Evolutionary conservation across 2,329 filamentous ascomycete species (phyloP).

Genomic region (Fusarium ramigenum): DNA sequence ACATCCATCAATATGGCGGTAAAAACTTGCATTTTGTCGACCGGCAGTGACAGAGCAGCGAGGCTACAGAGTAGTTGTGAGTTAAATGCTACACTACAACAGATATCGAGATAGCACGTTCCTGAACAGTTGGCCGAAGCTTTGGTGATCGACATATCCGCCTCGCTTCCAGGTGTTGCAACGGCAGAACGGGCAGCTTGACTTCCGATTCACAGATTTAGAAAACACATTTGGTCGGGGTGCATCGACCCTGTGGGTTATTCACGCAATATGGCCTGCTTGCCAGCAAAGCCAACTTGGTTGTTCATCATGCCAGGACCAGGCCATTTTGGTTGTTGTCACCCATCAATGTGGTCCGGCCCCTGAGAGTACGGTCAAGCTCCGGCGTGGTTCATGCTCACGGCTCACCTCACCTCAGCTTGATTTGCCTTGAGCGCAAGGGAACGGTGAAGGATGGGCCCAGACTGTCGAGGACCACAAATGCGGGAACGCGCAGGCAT

Average conservation of each 20-base stretch:
- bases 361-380: slow-evolving; percentile 18
- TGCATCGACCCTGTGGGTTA: slow-evolving; percentile 9
- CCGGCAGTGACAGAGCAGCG: background rate
- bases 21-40: background rate
- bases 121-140: slow-evolving; percentile 35
- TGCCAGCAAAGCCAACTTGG: slow-evolving; percentile 11
- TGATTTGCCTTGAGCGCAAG: slow-evolving; percentile 24
- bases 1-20: slow-evolving; percentile 14
- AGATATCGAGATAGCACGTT: slow-evolving; percentile 16
- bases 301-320: slow-evolving; percentile 16
- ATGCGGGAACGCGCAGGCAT: slow-evolving; percentile 34
- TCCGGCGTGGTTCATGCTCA: slow-evolving; percentile 13
- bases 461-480: slow-evolving; percentile 32
- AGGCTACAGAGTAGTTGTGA: background rate
- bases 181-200: slow-evolving; percentile 2
- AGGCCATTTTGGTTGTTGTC: slow-evolving; percentile 24
- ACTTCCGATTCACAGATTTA: background rate
- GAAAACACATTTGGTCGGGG: slow-evolving; percentile 2
- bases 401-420: slow-evolving; percentile 23
- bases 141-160: slow-evolving; percentile 34
- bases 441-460: slow-evolving; percentile 42
- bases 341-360: slow-evolving; percentile 4
- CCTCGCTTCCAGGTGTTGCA: slow-evolving; percentile 22
- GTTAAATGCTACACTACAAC: background rate
- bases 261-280: slow-evolving; percentile 17